A percentile compares a stretch with the other conserved stretches of the same genome.
Conservation (phyloP, 352 stramenopile genomes). For the Albugo laibachii region DNA sequence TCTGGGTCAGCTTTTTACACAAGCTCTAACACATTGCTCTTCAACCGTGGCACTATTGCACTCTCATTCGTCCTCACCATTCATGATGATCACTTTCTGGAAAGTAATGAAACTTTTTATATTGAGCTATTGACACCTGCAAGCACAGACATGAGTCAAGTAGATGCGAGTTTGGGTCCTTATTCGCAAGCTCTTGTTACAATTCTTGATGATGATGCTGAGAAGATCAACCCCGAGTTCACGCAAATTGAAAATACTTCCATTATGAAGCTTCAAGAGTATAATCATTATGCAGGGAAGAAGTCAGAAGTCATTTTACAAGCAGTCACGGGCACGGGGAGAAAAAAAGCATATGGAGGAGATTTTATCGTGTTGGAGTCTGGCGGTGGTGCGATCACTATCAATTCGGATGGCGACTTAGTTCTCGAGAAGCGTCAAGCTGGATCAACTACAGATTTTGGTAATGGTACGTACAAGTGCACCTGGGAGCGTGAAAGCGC, state of each 20-base stretch:
- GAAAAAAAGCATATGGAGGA: slow-evolving; percentile 2
- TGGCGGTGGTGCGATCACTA: slow-evolving; percentile 10
- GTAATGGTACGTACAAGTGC: slow-evolving; percentile 18
- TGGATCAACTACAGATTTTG: background rate
- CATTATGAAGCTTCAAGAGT: no score
- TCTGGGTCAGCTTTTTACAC: slow-evolving; percentile 80
- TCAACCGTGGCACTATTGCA: slow-evolving; percentile 57
- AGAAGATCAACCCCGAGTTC: slow-evolving; percentile 14
- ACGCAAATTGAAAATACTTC: no score
- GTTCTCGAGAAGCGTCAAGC: background rate
- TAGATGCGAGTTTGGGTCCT: slow-evolving; percentile 22
- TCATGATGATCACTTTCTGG: slow-evolving; percentile 71
- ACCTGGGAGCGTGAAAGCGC: slow-evolving; percentile 23
- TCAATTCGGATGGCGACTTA: background rate
- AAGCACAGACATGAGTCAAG: slow-evolving; percentile 3
- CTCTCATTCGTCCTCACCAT: slow-evolving; percentile 83
- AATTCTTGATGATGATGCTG: slow-evolving; percentile 43
- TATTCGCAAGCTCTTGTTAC: slow-evolving; percentile 41
- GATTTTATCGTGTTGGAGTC: slow-evolving; percentile 23
- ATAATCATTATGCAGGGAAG: slow-evolving; percentile 15
- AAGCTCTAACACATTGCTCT: slow-evolving; percentile 48
- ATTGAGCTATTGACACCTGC: slow-evolving; percentile 21
- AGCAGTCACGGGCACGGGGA: slow-evolving; percentile 21
- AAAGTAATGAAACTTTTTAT: slow-evolving; percentile 48
- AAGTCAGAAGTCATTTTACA: slow-evolving; percentile 31